Evolutionary conservation across 2,329 filamentous ascomycete species (phyloP), one percentile per base, ranked within the genome.

Genomic region (Microcyclosporella mali): DNA sequence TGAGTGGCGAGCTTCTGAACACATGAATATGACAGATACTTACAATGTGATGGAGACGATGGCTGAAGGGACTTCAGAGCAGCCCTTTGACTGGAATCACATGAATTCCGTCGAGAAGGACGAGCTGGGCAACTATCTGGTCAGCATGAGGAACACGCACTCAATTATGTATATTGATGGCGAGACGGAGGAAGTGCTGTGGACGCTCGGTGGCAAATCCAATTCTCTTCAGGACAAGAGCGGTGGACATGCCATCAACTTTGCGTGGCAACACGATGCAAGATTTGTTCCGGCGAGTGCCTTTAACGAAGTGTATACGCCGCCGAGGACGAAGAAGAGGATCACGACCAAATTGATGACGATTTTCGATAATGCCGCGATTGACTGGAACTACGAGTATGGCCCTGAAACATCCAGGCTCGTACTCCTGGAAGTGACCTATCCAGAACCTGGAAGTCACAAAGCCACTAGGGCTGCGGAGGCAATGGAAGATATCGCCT

Each of bases 81-180:
- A 68, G 16, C 67, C 70, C 0, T 50, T 42, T 17, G 73, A 76
- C 47, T 74, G 66, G 56, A 73, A 72, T 56, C 73, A 77, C 55
- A 69, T 78, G 57, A 75, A 77, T 58, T 72, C 72, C 33, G 59
- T 78, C 18, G 69, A 73, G 50, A 75, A 76, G 53, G 68, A 70
- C 38, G 51, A 59, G 0, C 53, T 65, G 0, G 72, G 73, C 2
- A 70, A 78, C 50, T 79, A 74, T 46, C 55, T 78, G 10, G 62
- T 79, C 27, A 78, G 74, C 0, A 66, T 69, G 1, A 69, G 73
- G 2, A 67, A 75, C 52, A 66, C 68, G 37, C 67, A 66, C 49
- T 63, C 68, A 6, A 62, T 78, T 14, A 64, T 64, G 25, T 69
- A 68, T 36, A 66, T 79, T 51, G 68, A 70, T 43, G 62, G 64